Percentiles rank a stretch among this genome's conserved stretches.
Conservation (phyloP, 805 yeast species). For the Hanseniaspora hatyaiensis region DNA sequence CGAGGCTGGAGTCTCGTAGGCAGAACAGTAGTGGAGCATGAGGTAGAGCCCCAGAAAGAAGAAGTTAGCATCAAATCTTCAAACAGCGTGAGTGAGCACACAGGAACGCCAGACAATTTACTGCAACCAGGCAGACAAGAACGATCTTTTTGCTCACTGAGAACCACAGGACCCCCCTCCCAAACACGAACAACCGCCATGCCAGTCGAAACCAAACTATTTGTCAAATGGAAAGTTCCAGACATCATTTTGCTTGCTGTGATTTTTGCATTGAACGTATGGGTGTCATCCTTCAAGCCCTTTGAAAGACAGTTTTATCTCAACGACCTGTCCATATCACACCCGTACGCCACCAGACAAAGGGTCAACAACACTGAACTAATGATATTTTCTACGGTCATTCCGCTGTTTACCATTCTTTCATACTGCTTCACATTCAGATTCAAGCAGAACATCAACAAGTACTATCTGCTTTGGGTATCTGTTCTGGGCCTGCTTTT, state of each 20-base stretch:
- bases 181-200: not conserved
- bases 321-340: conserved; percentile 64
- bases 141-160: too few relatives aligned
- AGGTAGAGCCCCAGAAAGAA: too few relatives aligned
- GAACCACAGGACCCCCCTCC: too few relatives aligned
- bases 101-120: too few relatives aligned
- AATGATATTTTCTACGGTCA: conserved; percentile 40
- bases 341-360: conserved; percentile 69
- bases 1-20: too few relatives aligned
- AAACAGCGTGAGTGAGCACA: too few relatives aligned
- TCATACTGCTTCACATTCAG: conserved; percentile 29
- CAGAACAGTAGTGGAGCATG: too few relatives aligned
- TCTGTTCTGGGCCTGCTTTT: conserved; percentile 57
- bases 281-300: conserved; percentile 38
- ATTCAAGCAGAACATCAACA: conserved; percentile 31
- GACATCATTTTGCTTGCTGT: conserved; percentile 29
- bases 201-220: too few relatives aligned
- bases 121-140: too few relatives aligned
- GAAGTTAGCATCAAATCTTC: too few relatives aligned
- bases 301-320: conserved; percentile 68
- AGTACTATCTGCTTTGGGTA: conserved; percentile 45
- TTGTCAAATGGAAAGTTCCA: conserved; percentile 32
- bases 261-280: conserved; percentile 27
- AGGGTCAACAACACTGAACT: conserved; percentile 50
- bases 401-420: conserved; percentile 38